These are phyloP conservation scores for Sugiyamaella neomexicana DNA, from an alignment of 1,139 yeast species.

Conservation along the genomic window DNA sequence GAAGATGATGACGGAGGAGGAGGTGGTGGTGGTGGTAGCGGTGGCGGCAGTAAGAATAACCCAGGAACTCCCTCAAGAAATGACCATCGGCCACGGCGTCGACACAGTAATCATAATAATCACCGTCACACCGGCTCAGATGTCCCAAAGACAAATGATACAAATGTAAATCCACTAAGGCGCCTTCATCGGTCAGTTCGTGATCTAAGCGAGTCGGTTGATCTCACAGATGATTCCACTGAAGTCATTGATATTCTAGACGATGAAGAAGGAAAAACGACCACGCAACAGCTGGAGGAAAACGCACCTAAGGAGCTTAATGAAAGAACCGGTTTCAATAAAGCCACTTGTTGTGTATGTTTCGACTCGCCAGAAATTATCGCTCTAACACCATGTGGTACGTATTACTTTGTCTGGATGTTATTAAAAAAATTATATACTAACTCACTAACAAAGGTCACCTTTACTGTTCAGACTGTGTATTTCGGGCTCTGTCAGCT, in stretches of 20 bases:
- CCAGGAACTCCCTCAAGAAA: not conserved
- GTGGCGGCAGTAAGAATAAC: not conserved
- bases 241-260: constrained; percentile 15
- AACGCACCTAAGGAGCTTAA: constrained; percentile 25
- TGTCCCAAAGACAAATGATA: not conserved
- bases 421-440: not conserved
- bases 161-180: not conserved
- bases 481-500: constrained; percentile 39
- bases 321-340: constrained; percentile 24
- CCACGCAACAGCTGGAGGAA: constrained; percentile 17
- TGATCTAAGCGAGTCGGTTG: constrained; percentile 16
- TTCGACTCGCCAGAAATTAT: constrained; percentile 39
- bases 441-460: constrained; percentile 26
- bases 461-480: constrained; percentile 41
- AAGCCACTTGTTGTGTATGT: constrained; percentile 39
- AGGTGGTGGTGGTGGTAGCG: not conserved
- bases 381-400: constrained; percentile 41
- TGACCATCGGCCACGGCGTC: not conserved
- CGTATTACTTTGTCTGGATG: not conserved
- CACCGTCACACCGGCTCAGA: not conserved
- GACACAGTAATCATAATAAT: not conserved
- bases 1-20: not conserved
- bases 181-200: not conserved
- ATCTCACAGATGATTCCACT: constrained; percentile 10
- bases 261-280: constrained; percentile 17